Conservation (phyloP, 352 stramenopile species). For the Globisporangium spiculum region DNA sequence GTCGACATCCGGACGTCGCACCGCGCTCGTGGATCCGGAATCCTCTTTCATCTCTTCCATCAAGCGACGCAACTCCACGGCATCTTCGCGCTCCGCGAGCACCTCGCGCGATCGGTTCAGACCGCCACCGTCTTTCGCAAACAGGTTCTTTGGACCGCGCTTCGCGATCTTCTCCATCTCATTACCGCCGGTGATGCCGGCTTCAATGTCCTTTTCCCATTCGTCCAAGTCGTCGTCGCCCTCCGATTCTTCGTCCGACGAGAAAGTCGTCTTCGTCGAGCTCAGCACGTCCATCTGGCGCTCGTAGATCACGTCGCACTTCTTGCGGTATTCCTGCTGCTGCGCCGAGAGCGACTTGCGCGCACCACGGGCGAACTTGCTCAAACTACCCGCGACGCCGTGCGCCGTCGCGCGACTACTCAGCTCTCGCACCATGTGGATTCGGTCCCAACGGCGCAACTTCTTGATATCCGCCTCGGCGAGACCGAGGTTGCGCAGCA, state of each 20-base stretch:
- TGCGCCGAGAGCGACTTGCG: conserved; percentile 80
- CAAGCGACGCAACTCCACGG: conserved; percentile 68
- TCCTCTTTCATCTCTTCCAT: conserved; percentile 85
- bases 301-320: conserved; percentile 84
- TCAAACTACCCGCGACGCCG: conserved; percentile 67
- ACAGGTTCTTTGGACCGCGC: conserved; percentile 70
- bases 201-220: conserved; percentile 72
- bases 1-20: conserved; percentile 64
- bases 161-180: conserved; percentile 55
- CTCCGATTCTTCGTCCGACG: conserved; percentile 72
- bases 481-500: conserved; percentile 75
- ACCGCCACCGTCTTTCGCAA: conserved; percentile 68
- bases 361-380: conserved; percentile 76
- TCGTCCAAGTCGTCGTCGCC: conserved; percentile 72
- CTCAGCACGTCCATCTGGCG: conserved; percentile 81
- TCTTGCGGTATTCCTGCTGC: conserved; percentile 83
- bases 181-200: conserved; percentile 64
- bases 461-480: conserved; percentile 82
- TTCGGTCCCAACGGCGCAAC: conserved; percentile 77
- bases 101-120: conserved; percentile 76
- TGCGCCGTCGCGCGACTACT: conserved; percentile 71
- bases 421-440: conserved; percentile 77
- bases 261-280: conserved; percentile 55
- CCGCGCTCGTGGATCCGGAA: conserved; percentile 26
- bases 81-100: conserved; percentile 72